Percentiles rank a stretch among this genome's conserved stretches.
These are phyloP conservation scores for Ricinus communis DNA, from an alignment of 345 rosid genomes.

Conservation along the genomic window DNA sequence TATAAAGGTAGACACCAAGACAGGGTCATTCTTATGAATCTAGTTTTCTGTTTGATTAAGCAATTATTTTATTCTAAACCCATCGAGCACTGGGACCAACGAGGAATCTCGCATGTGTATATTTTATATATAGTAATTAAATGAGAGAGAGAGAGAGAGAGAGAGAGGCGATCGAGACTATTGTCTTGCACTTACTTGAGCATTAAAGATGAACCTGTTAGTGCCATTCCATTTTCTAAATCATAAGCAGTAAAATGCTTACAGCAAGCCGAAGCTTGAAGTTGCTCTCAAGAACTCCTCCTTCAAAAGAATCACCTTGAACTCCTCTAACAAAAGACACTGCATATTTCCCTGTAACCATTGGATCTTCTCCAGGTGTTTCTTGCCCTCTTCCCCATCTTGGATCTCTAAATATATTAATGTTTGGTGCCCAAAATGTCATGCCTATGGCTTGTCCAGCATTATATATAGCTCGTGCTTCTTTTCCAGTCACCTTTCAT, in stretches of 20 bases:
- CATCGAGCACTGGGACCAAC: not conserved
- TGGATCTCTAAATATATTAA: conserved; percentile 32
- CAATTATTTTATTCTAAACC: not conserved
- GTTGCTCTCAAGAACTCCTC: conserved; percentile 26
- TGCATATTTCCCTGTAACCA: conserved; percentile 26
- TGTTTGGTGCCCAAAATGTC: conserved; percentile 38
- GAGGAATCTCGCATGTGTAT: conserved; percentile 17
- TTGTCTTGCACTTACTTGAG: conserved; percentile 14
- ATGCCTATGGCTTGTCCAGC: conserved; percentile 32
- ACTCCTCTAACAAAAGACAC: conserved; percentile 32
- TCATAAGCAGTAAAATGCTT: conserved; percentile 39
- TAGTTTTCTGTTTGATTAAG: not conserved
- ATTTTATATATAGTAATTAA: not conserved
- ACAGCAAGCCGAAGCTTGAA: conserved; percentile 37
- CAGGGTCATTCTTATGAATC: not conserved
- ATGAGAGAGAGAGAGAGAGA: not conserved
- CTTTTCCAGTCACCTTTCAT: conserved; percentile 27
- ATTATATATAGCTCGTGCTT: conserved; percentile 30
- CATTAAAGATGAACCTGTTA: conserved; percentile 24
- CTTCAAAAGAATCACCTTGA: conserved; percentile 34
- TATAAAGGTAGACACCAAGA: not conserved
- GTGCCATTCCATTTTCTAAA: conserved; percentile 35
- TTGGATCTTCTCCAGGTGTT: conserved; percentile 35
- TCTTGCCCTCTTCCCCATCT: conserved; percentile 40
- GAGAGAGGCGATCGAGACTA: not conserved